These are phyloP conservation scores for Capsaspora owczarzaki DNA, from an alignment of 78 protist genomes.

Conservation along the genomic window DNA sequence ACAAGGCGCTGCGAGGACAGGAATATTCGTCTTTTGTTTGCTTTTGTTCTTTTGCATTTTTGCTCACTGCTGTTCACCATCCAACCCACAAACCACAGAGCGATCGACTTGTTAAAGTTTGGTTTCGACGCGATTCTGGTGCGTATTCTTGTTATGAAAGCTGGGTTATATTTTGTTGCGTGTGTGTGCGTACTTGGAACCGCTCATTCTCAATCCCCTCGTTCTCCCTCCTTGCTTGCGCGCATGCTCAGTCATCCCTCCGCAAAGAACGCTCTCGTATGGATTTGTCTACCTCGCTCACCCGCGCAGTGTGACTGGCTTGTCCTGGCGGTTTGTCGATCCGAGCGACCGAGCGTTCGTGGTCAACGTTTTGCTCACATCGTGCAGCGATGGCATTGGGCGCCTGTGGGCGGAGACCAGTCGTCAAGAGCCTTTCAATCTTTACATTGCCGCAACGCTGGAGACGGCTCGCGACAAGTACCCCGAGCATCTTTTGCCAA, in stretches of 20 bases:
- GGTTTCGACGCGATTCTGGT: constrained; percentile 3
- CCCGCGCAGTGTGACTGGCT: neutral
- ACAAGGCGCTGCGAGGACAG: neutral
- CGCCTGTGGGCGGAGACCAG: neutral
- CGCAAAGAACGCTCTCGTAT: neutral
- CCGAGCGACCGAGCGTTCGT: neutral
- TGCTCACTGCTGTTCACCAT: no score
- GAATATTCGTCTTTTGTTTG: neutral
- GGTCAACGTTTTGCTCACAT: neutral
- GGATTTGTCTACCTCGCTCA: neutral
- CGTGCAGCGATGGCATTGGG: neutral
- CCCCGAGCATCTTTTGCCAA: no score
- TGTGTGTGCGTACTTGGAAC: neutral
- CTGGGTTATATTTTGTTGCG: neutral
- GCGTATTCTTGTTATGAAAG: neutral
- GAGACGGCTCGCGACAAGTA: neutral
- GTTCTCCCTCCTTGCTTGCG: neutral
- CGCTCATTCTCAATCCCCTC: neutral
- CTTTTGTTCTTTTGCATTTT: neutral
- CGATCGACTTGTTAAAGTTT: neutral
- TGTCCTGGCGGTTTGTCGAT: constrained; percentile 7
- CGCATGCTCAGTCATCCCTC: neutral
- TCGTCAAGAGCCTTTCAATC: no score
- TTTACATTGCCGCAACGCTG: neutral
- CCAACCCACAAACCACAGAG: neutral